Conservation (phyloP, 805 yeast genomes). For the Teunomyces barrocoloradensis region DNA sequence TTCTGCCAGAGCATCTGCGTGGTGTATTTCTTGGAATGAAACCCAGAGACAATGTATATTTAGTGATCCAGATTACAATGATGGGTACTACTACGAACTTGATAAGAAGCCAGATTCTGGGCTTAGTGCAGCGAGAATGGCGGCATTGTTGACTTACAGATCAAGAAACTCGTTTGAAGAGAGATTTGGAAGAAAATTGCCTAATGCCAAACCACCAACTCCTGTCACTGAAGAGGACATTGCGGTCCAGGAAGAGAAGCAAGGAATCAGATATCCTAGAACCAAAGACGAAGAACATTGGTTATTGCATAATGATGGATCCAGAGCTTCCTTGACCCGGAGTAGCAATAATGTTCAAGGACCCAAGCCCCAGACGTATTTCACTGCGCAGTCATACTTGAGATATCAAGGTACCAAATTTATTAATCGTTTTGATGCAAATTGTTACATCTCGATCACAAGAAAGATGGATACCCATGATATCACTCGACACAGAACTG, state of each 20-base stretch:
- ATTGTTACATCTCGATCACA: slow-evolving; percentile 91
- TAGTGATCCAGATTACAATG: slow-evolving; percentile 89
- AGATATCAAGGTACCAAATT: slow-evolving; percentile 94
- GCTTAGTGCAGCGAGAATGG: slow-evolving; percentile 94
- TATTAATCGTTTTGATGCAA: slow-evolving; percentile 88
- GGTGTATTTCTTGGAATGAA: slow-evolving; percentile 99
- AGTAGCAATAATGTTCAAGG: slow-evolving; percentile 10
- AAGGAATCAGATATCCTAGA: slow-evolving; percentile 39
- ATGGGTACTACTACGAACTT: slow-evolving; percentile 74
- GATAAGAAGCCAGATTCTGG: slow-evolving; percentile 85
- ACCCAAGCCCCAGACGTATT: slow-evolving; percentile 55
- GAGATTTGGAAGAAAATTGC: slow-evolving; percentile 78
- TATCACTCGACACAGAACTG: slow-evolving; percentile 71
- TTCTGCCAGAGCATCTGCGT: slow-evolving; percentile 90
- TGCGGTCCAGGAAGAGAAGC: slow-evolving; percentile 12
- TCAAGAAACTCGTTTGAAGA: slow-evolving; percentile 89
- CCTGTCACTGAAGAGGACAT: not conserved
- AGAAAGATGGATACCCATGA: slow-evolving; percentile 95
- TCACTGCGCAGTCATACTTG: slow-evolving; percentile 93
- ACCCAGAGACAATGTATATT: slow-evolving; percentile 96
- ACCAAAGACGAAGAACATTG: slow-evolving; percentile 69
- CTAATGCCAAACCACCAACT: slow-evolving; percentile 12
- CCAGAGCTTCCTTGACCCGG: slow-evolving; percentile 19
- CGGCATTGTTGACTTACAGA: slow-evolving; percentile 89
- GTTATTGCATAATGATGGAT: slow-evolving; percentile 88